Conservation (phyloP, 179 eudicot species). For the Beta corolliflora region DNA sequence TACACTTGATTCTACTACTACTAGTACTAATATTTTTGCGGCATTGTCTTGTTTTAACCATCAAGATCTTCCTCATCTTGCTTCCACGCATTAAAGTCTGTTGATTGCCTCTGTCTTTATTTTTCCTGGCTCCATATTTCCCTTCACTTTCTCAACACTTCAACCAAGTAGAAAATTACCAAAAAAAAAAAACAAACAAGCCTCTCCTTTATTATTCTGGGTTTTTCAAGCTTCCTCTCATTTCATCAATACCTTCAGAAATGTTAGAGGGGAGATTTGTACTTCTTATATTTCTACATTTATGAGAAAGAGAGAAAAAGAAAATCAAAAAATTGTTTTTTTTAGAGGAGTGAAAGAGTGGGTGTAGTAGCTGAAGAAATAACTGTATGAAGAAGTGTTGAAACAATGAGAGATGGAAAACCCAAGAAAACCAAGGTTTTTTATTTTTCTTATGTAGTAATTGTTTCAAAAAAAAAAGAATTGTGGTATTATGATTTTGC, state of each 20-base stretch:
- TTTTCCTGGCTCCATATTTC: constrained; percentile 23
- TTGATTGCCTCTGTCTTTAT: neutral
- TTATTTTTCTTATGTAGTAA: neutral
- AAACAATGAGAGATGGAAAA: constrained; percentile 71
- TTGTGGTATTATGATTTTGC: no score
- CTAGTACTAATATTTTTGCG: constrained; percentile 4
- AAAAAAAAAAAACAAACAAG: neutral
- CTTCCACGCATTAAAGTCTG: constrained; percentile 14
- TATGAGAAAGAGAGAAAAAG: neutral
- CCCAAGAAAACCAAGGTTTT: constrained; percentile 75
- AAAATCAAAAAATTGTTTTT: neutral
- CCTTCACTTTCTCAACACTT: constrained; percentile 18
- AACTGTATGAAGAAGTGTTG: constrained; percentile 47
- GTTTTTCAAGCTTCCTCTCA: neutral
- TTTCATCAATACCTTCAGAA: neutral
- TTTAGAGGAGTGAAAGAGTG: neutral
- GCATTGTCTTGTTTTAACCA: constrained; percentile 14
- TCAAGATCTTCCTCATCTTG: neutral
- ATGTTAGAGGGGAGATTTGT: no score
- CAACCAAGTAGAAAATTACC: neutral
- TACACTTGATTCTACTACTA: neutral
- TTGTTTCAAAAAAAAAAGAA: no score
- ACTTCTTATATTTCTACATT: neutral
- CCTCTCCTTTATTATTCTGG: neutral
- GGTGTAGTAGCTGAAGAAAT: constrained; percentile 2